Base-by-base conservation (phyloP, 768 basidiomycete genomes). In the Mycena sanguinolenta region DNA sequence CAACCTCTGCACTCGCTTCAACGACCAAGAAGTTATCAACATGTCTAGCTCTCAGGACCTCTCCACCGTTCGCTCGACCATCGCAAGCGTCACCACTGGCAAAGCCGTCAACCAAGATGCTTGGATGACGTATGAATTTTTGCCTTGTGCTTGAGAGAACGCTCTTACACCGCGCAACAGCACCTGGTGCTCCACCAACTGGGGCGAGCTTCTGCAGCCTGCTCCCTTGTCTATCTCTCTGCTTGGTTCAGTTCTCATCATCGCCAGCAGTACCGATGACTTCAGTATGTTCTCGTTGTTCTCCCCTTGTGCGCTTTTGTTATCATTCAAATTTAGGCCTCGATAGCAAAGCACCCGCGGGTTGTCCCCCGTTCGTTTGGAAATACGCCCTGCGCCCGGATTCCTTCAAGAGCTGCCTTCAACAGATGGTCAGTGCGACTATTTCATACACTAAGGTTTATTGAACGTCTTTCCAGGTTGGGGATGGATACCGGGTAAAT, bases 201-300 rank as follows among this genome's bases (percentile, higher is more conserved):
- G 59, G 59, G 59, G 59, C 17, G 59, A 60, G 30, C 44, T 60
- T 12, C 44, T 60, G 9, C 59, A 60, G 14, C 59, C 59, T 5
- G 59, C 59, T n/a, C 59, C 59, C 32, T 14, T 60, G 28, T 60
- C 59, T 21, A 60, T 60, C 17, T 42, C 59, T 1, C 32, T 60
- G 59, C 59, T 60, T 23, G 59, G 59, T 9, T 46, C 42, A 4
- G 49, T 60, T 28, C 59, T 60, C 21, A 60, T 60, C n/a, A 60
- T 60, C 13, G 59, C 59, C 42, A 60, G 59, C 28, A 60, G 59
- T 25, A 60, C 59, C 19, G 42, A 60, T 16, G 59, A 60, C 28
- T 60, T 60, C 30, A 60, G 59, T 60, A 21, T 2, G 59, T n/a
- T 10, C 28, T 30, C 27, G 4, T n/a, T 13, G 6, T n/a, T n/a